These are phyloP conservation scores for Orbilia brochopaga DNA, from an alignment of 2,329 filamentous ascomycete species.

Conservation along the genomic window DNA sequence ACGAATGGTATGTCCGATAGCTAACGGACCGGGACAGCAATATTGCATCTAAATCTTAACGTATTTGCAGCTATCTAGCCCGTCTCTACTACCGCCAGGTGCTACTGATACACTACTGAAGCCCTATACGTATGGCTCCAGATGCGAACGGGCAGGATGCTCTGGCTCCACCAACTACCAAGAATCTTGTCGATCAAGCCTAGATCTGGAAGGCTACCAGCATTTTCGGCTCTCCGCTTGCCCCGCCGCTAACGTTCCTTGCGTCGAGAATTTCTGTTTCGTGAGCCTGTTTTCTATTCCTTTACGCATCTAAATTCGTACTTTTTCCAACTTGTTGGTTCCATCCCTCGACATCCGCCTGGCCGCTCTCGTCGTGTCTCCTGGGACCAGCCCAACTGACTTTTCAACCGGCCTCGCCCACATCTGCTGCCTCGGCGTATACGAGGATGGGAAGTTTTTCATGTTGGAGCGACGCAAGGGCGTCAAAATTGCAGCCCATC, in stretches of 20 bases:
- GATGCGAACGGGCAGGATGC: conserved; percentile 29
- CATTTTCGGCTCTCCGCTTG: conserved; percentile 18
- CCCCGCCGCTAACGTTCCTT: conserved; percentile 42
- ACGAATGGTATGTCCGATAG: conserved; percentile 19
- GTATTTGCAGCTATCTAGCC: not conserved
- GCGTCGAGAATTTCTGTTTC: conserved; percentile 22
- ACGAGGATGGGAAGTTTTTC: conserved; percentile 15
- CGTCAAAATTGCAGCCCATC: conserved; percentile 1
- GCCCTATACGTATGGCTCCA: conserved; percentile 25
- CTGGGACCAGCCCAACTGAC: conserved; percentile 20
- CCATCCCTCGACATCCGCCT: not conserved
- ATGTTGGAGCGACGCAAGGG: conserved; percentile 17
- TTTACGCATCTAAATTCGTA: not conserved
- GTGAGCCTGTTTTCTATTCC: conserved; percentile 1
- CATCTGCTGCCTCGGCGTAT: conserved; percentile 12
- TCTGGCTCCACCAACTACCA: conserved; percentile 8
- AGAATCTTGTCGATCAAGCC: conserved; percentile 27
- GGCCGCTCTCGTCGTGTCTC: conserved; percentile 19
- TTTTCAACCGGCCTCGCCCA: conserved; percentile 15
- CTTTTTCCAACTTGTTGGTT: not conserved
- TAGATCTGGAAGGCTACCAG: conserved; percentile 35
- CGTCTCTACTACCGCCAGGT: not conserved
- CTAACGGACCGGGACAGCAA: conserved; percentile 20
- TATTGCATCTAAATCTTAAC: not conserved
- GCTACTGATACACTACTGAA: not conserved